Evolutionary conservation across 2,329 filamentous ascomycete genomes (phyloP), one percentile per base, ranked within the genome.

Genomic region (Tympanopsis confertula): DNA sequence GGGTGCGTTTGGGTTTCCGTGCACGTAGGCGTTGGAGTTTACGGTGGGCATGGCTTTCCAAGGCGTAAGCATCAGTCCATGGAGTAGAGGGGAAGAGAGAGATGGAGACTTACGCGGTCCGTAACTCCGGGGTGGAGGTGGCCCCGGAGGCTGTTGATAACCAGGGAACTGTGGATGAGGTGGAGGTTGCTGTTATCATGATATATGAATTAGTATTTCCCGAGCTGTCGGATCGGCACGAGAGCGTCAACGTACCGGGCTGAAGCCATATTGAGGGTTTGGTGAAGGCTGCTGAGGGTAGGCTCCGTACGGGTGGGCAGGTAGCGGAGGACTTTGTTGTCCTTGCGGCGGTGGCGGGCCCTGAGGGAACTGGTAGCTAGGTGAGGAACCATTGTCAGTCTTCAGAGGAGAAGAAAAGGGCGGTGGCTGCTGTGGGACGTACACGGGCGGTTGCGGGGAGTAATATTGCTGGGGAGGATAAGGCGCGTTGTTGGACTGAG

Each of bases 1-100:
- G 37, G 84, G 83, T 5, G 63, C 71, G 45, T 57, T 57, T 37
- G 68, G 67, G 46, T 74, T 74, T 44, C 70, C 74, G 46, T 74
- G 71, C 42, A 58, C 59, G 58, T 69, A 75, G 45, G 66, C 62
- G 51, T 74, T 73, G 38, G 68, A 63, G 51, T 65, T 66, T 42
- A 51, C 52, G 7, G 60, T 58, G 13, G 59, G 62, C 44, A 63
- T 54, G 20, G 47, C 63, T 63, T 40, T 36, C 35, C 28, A 42
- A 41, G 13, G 42, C 19, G 17, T 36, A 19, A 48, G 44, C 37
- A 49, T 47, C 20, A 47, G 47, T 42, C 39, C 33, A 15, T 7
- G 13, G 39, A 24, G 37, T 35, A 26, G 14, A 17, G 20, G 33
- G 20, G 28, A n/a, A 12, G 19, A 33, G 13, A 26, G 24, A 10